Conservation (phyloP, 176 grass and related monocot species). For the Aegilops bicornis region DNA sequence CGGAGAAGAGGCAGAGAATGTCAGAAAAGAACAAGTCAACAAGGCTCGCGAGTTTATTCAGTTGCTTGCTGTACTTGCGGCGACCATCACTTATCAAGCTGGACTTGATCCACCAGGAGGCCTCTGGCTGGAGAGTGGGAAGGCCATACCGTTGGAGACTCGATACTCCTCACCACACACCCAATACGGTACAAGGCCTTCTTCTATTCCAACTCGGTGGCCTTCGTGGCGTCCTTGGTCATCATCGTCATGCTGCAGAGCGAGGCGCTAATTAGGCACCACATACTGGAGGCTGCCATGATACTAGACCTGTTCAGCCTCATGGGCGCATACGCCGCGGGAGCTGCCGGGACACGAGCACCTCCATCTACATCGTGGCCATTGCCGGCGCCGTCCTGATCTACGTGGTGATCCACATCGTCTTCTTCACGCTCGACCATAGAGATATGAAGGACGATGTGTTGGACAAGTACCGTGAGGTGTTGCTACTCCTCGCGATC, state of each 20-base stretch:
- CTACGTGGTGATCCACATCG: neutral
- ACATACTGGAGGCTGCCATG: constrained; percentile 9
- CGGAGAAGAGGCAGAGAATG: no score
- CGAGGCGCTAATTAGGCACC: neutral
- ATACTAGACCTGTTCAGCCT: constrained; percentile 21
- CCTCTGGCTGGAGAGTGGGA: constrained; percentile 22
- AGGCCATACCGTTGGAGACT: neutral
- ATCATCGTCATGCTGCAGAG: constrained; percentile 28
- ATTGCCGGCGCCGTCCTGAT: neutral
- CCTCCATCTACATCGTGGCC: constrained; percentile 16
- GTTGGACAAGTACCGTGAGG: neutral
- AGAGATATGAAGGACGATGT: neutral
- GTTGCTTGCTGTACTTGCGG: constrained; percentile 24
- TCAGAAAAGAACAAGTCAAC: no score
- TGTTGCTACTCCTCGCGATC: constrained; percentile 20
- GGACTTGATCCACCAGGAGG: constrained; percentile 22
- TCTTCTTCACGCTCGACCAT: neutral
- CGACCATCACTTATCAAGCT: constrained; percentile 14
- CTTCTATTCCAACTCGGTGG: constrained; percentile 25
- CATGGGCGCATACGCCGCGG: constrained; percentile 14
- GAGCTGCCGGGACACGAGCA: neutral
- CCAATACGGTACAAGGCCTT: neutral
- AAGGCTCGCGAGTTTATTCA: neutral
- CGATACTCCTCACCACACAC: constrained; percentile 7
- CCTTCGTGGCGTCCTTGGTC: constrained; percentile 30